Evolutionary conservation across 805 yeast species (phyloP).

Genomic region (Yarrowia deformans): DNA sequence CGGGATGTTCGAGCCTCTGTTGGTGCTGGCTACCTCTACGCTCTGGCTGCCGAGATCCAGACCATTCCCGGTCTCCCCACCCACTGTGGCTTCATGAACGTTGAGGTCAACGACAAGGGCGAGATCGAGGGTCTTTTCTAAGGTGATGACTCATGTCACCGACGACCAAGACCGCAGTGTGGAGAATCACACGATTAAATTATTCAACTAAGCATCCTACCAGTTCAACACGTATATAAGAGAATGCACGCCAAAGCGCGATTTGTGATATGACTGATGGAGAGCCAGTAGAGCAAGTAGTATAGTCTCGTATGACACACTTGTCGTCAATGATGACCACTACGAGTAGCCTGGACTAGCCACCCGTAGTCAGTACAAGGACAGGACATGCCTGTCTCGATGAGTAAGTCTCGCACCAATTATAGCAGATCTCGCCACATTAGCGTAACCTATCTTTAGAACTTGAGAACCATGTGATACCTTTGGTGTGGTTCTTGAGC

Average conservation of each 20-base stretch:
- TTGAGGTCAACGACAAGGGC: slow-evolving; percentile 90
- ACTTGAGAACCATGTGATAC: too few species aligned
- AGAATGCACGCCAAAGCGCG: slow-evolving; percentile 37
- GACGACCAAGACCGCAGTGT: too few species aligned
- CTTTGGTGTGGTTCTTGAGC: too few species aligned
- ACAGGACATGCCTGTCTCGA: too few species aligned
- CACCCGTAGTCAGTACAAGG: too few species aligned
- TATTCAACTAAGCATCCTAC: slow-evolving; percentile 37
- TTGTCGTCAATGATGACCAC: too few species aligned
- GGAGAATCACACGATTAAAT: slow-evolving; percentile 16
- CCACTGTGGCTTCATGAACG: slow-evolving; percentile 95
- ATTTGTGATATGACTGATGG: not conserved
- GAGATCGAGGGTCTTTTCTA: slow-evolving; percentile 92
- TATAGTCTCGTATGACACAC: too few species aligned
- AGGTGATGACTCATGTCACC: not conserved
- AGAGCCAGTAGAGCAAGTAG: too few species aligned
- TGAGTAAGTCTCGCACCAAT: too few species aligned
- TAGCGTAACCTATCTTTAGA: too few species aligned
- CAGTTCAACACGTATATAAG: slow-evolving; percentile 39
- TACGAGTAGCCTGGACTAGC: too few species aligned
- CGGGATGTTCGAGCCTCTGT: slow-evolving; percentile 92
- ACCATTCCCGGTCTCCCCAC: slow-evolving; percentile 98
- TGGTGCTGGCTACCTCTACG: slow-evolving; percentile 97
- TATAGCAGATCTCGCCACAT: too few species aligned
- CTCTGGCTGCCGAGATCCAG: slow-evolving; percentile 95